A percentile compares a stretch with the other conserved stretches of the same genome.
phyloP scores from a whole-genome alignment of 192 early-diverging fungal species.

The Coemansia sp. region DNA sequence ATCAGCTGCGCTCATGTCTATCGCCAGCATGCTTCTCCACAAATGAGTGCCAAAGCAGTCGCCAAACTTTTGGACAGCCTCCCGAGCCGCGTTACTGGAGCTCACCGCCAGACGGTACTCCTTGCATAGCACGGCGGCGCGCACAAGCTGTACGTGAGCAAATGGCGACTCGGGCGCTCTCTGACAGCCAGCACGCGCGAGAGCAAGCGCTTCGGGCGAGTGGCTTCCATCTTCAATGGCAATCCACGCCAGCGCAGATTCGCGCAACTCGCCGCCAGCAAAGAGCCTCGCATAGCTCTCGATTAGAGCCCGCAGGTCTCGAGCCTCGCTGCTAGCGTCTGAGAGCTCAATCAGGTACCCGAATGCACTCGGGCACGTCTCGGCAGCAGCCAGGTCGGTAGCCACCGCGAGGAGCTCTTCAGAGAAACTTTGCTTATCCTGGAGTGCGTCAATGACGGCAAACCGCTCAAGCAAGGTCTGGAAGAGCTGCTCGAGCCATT shows the following conservation, averaged over 20 bases:
- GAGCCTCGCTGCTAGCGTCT: constrained; percentile 6
- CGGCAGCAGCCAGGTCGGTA: constrained; percentile 16
- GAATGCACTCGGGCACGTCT: constrained; percentile 27
- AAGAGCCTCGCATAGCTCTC: constrained; percentile 15
- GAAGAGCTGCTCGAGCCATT: constrained; percentile 29
- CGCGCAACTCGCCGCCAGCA: constrained; percentile 9
- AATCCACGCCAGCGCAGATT: constrained; percentile 13
- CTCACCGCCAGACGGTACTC: constrained; percentile 18
- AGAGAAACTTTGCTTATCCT: constrained; percentile 2
- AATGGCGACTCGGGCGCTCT: constrained; percentile 34
- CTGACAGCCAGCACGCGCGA: constrained; percentile 14
- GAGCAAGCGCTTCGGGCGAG: not conserved
- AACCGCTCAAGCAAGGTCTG: constrained; percentile 19
- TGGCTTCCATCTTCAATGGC: not conserved
- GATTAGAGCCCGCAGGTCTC: not conserved
- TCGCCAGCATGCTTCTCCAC: constrained; percentile 48
- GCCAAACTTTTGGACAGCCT: constrained; percentile 5
- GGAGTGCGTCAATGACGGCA: not conserved
- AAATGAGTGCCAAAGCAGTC: constrained; percentile 8
- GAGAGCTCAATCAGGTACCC: constrained; percentile 29
- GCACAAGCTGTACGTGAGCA: constrained; percentile 24
- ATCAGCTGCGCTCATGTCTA: constrained; percentile 62
- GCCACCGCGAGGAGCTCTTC: constrained; percentile 28
- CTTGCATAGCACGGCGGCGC: constrained; percentile 1
- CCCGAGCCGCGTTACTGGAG: constrained; percentile 18